Evolutionary conservation across 1,139 yeast species (phyloP).

Genomic region (Kluyveromyces sp.): DNA sequence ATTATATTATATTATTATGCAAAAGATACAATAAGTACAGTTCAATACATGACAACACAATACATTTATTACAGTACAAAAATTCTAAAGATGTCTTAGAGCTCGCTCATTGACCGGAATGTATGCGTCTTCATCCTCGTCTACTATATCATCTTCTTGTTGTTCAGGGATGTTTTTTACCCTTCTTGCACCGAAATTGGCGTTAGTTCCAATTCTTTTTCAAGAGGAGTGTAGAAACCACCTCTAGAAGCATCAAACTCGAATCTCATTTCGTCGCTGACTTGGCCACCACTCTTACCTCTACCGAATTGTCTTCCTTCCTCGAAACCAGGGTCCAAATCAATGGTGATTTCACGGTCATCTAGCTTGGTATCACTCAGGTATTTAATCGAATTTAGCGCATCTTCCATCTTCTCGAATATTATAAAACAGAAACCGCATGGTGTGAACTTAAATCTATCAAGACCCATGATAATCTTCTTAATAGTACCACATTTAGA

Average conservation of each 20-base stretch:
- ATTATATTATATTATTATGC: too few species aligned
- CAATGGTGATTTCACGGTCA: conserved; percentile 71
- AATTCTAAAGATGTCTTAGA: too few species aligned
- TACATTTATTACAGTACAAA: background rate
- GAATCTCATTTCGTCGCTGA: conserved; percentile 47
- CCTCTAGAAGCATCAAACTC: conserved; percentile 54
- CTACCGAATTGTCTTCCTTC: conserved; percentile 95
- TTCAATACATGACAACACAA: background rate
- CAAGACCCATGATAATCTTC: conserved; percentile 87
- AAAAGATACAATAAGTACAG: too few species aligned
- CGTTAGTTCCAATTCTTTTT: conserved; percentile 24
- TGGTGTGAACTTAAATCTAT: conserved; percentile 79
- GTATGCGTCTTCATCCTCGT: conserved; percentile 12
- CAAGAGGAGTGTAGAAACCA: conserved; percentile 35
- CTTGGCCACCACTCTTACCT: conserved; percentile 87
- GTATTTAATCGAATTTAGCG: conserved; percentile 74
- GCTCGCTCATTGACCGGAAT: conserved; percentile 9
- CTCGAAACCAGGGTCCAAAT: conserved; percentile 87
- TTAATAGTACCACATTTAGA: conserved; percentile 70
- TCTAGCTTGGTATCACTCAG: conserved; percentile 75
- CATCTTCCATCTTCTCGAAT: conserved; percentile 57
- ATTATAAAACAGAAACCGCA: conserved; percentile 94
- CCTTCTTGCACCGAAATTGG: conserved; percentile 15
- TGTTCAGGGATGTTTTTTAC: conserved; percentile 12
- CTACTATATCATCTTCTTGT: conserved; percentile 12